Evolutionary conservation across 2,329 filamentous ascomycete genomes (phyloP).

Genomic region (Fusarium cicatricum): DNA sequence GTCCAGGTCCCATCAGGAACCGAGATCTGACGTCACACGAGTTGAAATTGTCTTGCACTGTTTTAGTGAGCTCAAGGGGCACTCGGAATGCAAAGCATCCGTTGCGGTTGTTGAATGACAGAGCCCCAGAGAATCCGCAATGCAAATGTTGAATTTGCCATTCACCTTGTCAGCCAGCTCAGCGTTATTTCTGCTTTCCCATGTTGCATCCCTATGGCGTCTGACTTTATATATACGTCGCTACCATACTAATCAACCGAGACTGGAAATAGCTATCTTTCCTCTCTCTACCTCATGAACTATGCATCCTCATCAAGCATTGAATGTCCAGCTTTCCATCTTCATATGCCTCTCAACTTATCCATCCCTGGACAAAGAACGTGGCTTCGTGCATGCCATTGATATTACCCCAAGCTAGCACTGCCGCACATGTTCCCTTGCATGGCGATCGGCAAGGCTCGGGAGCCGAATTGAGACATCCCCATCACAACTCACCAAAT

Average conservation of each 20-base stretch:
- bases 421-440: conserved; percentile 23
- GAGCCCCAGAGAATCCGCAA: neutral
- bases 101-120: neutral
- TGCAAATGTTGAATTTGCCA: neutral
- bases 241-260: too few relatives aligned
- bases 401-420: conserved; percentile 5
- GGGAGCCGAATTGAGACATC: conserved; percentile 16
- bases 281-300: too few relatives aligned
- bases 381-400: conserved; percentile 10
- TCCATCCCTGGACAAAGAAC: neutral
- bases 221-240: too few relatives aligned
- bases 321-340: too few relatives aligned
- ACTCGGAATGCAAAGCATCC: conserved; percentile 11
- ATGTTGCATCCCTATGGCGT: too few relatives aligned
- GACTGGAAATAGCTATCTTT: too few relatives aligned
- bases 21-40: conserved; percentile 26
- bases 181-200: too few relatives aligned
- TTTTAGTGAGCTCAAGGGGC: conserved; percentile 5
- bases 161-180: too few relatives aligned
- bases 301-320: too few relatives aligned
- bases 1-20: neutral
- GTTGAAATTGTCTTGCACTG: conserved; percentile 4
- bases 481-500: conserved; percentile 17
- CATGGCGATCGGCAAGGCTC: conserved; percentile 27
- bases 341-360: neutral